phyloP scores from a whole-genome alignment of 495 filamentous ascomycete species.

The Aspergillus sparsus region DNA sequence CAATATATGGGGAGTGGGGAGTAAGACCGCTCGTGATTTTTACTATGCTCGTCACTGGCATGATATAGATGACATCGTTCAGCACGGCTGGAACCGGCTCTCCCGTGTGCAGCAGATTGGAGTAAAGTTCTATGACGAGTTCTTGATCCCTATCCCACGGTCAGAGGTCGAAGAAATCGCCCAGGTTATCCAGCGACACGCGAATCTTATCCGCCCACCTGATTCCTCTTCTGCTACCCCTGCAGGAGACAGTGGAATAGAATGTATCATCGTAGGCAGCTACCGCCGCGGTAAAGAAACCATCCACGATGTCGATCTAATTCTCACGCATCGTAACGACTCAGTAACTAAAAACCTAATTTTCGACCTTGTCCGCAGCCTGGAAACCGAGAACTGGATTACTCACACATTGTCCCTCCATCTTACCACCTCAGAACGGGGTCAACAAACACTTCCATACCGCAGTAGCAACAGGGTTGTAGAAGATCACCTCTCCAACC shows the following conservation, averaged over 20 bases:
- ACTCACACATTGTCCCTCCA: conserved; percentile 79
- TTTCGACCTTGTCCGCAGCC: conserved; percentile 61
- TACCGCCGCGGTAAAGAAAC: conserved; percentile 78
- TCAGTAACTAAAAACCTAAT: conserved; percentile 64
- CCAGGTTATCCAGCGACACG: conserved; percentile 60
- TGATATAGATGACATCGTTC: conserved; percentile 79
- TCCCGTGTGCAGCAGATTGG: conserved; percentile 88
- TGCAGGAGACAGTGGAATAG: conserved; percentile 47
- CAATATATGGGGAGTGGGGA: conserved; percentile 87
- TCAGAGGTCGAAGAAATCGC: conserved; percentile 73
- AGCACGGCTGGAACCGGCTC: conserved; percentile 75
- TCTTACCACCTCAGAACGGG: conserved; percentile 64
- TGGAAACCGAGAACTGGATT: conserved; percentile 70
- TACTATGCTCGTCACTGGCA: conserved; percentile 75
- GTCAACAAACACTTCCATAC: conserved; percentile 66
- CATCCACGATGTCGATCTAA: conserved; percentile 80
- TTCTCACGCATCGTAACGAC: conserved; percentile 78
- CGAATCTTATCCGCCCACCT: conserved; percentile 48
- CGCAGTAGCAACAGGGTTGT: conserved; percentile 32
- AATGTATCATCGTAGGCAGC: conserved; percentile 78
- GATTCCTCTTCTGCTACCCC: conserved; percentile 25
- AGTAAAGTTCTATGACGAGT: conserved; percentile 92
- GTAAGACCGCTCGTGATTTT: conserved; percentile 79
- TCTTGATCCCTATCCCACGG: conserved; percentile 69
- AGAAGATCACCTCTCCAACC: background rate